Conservation (phyloP, 305 asterid genomes). For the Lippia alba region DNA sequence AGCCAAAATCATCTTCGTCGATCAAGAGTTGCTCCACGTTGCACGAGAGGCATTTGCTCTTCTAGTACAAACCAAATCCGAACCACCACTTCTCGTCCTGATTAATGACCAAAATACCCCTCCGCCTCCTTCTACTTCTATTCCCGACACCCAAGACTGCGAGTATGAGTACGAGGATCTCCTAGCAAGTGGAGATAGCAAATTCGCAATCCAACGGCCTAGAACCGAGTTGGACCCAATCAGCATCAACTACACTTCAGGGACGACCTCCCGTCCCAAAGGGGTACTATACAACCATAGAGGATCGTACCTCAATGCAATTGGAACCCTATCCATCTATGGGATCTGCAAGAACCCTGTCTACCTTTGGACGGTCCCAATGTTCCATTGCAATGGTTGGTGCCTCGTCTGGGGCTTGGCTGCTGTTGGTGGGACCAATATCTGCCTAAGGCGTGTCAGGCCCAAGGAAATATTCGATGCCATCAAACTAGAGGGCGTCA, state of each 20-base stretch:
- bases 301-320: slow-evolving; percentile 82
- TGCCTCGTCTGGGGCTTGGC: slow-evolving; percentile 84
- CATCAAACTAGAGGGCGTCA: slow-evolving; percentile 59
- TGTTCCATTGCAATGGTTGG: slow-evolving; percentile 98
- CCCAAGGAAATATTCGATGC: slow-evolving; percentile 65
- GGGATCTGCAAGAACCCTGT: slow-evolving; percentile 64
- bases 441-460: slow-evolving; percentile 66
- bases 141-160: slow-evolving; percentile 4
- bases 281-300: slow-evolving; percentile 89
- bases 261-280: slow-evolving; percentile 92
- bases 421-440: slow-evolving; percentile 81
- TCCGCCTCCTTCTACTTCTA: slow-evolving; percentile 19
- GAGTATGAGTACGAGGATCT: slow-evolving; percentile 57
- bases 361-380: slow-evolving; percentile 97
- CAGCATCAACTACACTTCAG: slow-evolving; percentile 85
- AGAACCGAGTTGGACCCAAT: slow-evolving; percentile 79
- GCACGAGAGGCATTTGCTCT: slow-evolving; percentile 63
- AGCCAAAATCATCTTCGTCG: slow-evolving; percentile 80
- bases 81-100: slow-evolving; percentile 58
- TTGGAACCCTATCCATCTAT: slow-evolving; percentile 59
- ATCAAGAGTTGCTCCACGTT: slow-evolving; percentile 55
- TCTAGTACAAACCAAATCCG: slow-evolving; percentile 35
- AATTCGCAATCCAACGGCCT: slow-evolving; percentile 51
- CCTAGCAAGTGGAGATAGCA: slow-evolving; percentile 50
- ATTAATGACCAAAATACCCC: slow-evolving; percentile 45